phyloP scores from a whole-genome alignment of 192 early-diverging fungal genomes.

The Coemansia sp. region DNA sequence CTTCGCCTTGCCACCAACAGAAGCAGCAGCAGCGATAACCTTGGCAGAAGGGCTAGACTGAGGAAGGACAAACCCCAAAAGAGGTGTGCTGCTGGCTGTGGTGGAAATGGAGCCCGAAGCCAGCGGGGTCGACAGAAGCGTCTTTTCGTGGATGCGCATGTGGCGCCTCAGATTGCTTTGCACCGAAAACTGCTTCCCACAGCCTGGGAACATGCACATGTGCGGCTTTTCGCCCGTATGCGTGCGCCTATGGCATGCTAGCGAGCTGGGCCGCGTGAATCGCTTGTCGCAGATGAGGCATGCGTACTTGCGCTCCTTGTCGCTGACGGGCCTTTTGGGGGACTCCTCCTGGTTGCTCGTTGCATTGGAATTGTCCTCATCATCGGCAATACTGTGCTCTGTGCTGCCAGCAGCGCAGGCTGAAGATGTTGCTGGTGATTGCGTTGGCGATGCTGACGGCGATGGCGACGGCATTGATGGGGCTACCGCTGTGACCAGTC shows the following conservation, averaged over 20 bases:
- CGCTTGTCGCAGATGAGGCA: conserved; percentile 44
- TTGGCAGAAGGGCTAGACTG: too few species aligned
- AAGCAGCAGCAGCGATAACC: background rate
- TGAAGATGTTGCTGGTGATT: background rate
- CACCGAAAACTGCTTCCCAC: conserved; percentile 51
- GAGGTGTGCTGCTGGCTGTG: background rate
- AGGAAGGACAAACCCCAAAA: background rate
- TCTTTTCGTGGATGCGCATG: conserved; percentile 46
- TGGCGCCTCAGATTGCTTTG: conserved; percentile 51
- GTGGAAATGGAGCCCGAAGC: background rate
- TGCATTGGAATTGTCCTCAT: too few species aligned
- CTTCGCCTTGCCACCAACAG: background rate
- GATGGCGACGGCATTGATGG: conserved; percentile 4
- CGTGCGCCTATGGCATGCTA: conserved; percentile 50
- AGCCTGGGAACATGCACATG: conserved; percentile 38
- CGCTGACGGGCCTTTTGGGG: background rate
- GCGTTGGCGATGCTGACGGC: background rate
- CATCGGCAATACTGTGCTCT: background rate
- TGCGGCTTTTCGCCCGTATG: conserved; percentile 57
- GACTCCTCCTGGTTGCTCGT: background rate
- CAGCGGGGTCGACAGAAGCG: conserved; percentile 5
- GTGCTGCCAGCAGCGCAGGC: conserved; percentile 9
- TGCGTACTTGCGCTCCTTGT: conserved; percentile 47
- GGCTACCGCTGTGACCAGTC: background rate
- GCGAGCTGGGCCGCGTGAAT: conserved; percentile 45